phyloP scores from a whole-genome alignment of 2,329 filamentous ascomycete species.

The Trichoderma atroviride region DNA sequence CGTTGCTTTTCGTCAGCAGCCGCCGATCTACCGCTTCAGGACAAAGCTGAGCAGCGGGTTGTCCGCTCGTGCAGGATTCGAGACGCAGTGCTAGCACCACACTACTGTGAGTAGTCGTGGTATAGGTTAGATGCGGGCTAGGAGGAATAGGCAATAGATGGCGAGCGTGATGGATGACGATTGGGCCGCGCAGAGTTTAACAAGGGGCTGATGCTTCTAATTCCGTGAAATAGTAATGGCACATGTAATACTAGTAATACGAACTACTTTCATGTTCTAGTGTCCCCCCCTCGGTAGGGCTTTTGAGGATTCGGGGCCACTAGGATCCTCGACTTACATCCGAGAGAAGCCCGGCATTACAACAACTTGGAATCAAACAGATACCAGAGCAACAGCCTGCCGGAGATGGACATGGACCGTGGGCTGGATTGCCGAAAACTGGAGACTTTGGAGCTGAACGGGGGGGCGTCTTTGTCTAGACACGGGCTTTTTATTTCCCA shows the following conservation, averaged over 20 bases:
- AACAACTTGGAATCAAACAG: not conserved
- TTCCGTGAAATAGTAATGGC: not conserved
- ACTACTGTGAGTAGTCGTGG: not conserved
- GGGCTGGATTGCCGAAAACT: not conserved
- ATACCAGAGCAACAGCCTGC: not conserved
- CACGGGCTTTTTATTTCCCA: not conserved
- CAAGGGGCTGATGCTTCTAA: not conserved
- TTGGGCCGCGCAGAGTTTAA: not conserved
- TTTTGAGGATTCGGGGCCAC: not conserved
- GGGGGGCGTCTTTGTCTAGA: not conserved
- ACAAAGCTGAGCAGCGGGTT: not conserved
- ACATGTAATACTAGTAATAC: not conserved
- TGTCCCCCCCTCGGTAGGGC: not conserved
- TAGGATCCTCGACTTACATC: not conserved
- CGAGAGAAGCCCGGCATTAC: not conserved
- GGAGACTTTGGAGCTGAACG: not conserved
- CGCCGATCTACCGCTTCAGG: not conserved
- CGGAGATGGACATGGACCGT: not conserved
- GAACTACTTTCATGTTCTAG: too few relatives aligned
- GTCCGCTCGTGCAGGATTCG: not conserved
- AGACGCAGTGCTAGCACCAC: not conserved
- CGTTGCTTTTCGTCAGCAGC: slow-evolving; percentile 13
- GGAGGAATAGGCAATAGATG: not conserved
- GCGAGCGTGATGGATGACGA: not conserved
- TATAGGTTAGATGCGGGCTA: not conserved